Evolutionary conservation across 768 basidiomycete species (phyloP).

Genomic region (Serendipita sp.): DNA sequence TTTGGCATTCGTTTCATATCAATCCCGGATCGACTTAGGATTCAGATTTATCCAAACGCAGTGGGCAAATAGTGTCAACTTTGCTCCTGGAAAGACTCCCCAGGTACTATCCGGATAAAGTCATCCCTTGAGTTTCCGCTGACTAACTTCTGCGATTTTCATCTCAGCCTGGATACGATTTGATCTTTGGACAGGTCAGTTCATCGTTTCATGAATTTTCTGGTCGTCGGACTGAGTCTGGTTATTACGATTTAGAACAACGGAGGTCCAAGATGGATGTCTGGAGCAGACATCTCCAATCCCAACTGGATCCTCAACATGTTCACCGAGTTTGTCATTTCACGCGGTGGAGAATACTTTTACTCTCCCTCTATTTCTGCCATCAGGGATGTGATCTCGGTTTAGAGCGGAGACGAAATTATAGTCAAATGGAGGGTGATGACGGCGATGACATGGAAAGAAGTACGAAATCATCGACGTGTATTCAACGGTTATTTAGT

Average conservation of each 20-base stretch:
- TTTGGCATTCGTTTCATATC: slow-evolving; percentile 12
- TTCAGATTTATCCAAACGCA: slow-evolving; percentile 5
- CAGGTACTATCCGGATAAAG: neutral
- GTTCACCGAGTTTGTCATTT: slow-evolving; percentile 22
- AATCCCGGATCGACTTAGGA: neutral
- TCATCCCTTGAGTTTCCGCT: neutral
- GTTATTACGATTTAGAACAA: neutral
- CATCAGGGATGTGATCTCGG: slow-evolving; percentile 14
- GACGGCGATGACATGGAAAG: too few species aligned
- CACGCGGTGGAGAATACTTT: slow-evolving; percentile 39
- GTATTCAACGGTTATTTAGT: too few species aligned
- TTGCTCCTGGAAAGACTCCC: neutral
- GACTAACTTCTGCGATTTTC: neutral
- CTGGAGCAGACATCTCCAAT: neutral
- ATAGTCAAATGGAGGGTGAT: too few species aligned
- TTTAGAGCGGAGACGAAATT: neutral
- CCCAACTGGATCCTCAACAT: slow-evolving; percentile 9
- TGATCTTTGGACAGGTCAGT: neutral
- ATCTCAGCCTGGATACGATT: neutral
- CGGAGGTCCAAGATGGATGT: neutral
- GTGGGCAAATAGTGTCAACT: neutral
- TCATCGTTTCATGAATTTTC: too few species aligned
- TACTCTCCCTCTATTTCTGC: slow-evolving; percentile 34
- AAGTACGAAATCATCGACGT: too few species aligned
- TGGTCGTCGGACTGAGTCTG: too few species aligned